Evolutionary conservation across 2,329 filamentous ascomycete genomes (phyloP), one percentile per base, ranked within the genome.

Genomic region (Aspergillus fumigatus): DNA sequence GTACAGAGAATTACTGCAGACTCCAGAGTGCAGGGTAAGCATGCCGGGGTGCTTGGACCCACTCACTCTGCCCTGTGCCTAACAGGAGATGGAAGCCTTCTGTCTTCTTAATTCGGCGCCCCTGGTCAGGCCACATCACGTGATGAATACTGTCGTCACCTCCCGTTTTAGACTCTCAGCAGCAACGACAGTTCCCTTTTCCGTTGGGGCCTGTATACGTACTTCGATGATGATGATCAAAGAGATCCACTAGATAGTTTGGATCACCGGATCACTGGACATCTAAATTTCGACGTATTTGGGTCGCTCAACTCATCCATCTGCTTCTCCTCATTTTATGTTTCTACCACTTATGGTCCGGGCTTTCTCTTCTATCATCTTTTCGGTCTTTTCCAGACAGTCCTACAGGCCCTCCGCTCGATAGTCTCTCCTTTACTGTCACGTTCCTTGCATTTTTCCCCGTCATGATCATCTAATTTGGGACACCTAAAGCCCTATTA

Each of bases 111-210:
- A 52, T 50, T 50, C 35, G 47, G 56, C 19, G 40, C 17, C 27
- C 27, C 25, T 50, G 29, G 19, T 38, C 6, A 9, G 11, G 9
- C 55, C 53, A 55, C 8, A 21, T 23, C 57, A 59, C 57, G 51
- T 59, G 57, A 52, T 26, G 26, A n/a, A 2, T 48, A 52, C 52
- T 60, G 59, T 63, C 48, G 38, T 50, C 45, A 58, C 63, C 61
- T 52, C 57, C 50, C 38, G 41, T 23, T 19, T 43, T 43, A 21
- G 27, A 29, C 10, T 29, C 40, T 52, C 45, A 19, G 41, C 38
- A 35, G 38, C 53, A 29, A 59, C 61, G 59, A 29, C n/a, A 17
- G 19, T 14, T 14, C 23, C 23, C 25, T 29, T 49, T n/a, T 25
- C n/a, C 11, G 25, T 23, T 19, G 40, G 19, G 29, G 27, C 27